A percentile compares a stretch with the other conserved stretches of the same genome.
These are phyloP conservation scores for Hyaloscypha hepaticicola DNA, from an alignment of 495 filamentous ascomycete species.

Conservation along the genomic window DNA sequence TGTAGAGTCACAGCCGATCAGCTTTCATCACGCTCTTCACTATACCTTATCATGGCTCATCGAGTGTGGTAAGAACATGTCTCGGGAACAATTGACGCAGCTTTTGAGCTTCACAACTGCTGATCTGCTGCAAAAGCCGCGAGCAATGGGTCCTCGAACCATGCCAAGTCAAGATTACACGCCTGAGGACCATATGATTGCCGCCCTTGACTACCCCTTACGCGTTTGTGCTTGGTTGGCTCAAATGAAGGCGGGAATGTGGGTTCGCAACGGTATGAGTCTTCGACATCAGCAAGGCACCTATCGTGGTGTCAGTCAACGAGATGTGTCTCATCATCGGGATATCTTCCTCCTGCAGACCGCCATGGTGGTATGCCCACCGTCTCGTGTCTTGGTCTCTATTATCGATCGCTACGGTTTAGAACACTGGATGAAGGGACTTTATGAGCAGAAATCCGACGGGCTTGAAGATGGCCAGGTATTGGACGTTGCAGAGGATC, in stretches of 20 bases:
- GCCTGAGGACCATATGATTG: constrained; percentile 77
- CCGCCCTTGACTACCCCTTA: constrained; percentile 89
- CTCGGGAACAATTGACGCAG: constrained; percentile 57
- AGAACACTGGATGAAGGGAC: constrained; percentile 82
- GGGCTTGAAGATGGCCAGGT: constrained; percentile 82
- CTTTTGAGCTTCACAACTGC: constrained; percentile 60
- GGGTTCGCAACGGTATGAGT: constrained; percentile 96
- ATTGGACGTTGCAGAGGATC: constrained; percentile 91
- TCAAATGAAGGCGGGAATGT: constrained; percentile 97
- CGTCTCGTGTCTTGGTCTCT: constrained; percentile 79
- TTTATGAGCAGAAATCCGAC: constrained; percentile 62
- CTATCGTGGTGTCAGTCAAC: constrained; percentile 80
- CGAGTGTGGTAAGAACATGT: constrained; percentile 80
- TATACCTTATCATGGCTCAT: constrained; percentile 98
- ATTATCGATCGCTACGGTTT: constrained; percentile 91
- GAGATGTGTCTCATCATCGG: constrained; percentile 89
- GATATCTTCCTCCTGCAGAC: constrained; percentile 95
- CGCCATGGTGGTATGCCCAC: constrained; percentile 82
- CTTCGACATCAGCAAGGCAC: constrained; percentile 91
- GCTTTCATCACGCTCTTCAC: constrained; percentile 96
- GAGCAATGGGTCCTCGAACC: constrained; percentile 51
- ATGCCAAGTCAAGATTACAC: constrained; percentile 49
- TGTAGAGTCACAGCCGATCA: constrained; percentile 85
- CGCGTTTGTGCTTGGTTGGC: constrained; percentile 94
- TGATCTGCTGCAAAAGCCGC: constrained; percentile 59